A percentile compares a stretch with the other conserved stretches of the same genome.
phyloP scores from a whole-genome alignment of 2,329 filamentous ascomycete species.

The Fusarium virguliforme region DNA sequence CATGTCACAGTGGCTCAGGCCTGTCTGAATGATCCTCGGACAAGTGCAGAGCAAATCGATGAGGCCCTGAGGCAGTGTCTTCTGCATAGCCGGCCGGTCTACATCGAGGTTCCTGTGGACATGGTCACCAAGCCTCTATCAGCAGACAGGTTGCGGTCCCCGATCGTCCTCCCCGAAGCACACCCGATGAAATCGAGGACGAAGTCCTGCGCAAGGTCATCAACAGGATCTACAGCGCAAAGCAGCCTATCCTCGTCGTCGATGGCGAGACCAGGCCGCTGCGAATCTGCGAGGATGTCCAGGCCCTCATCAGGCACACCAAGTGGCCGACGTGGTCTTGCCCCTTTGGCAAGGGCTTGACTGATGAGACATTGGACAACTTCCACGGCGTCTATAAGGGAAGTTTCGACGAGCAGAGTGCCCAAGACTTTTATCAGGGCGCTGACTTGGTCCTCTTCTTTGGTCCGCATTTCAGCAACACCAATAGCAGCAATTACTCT shows the following conservation, averaged over 20 bases:
- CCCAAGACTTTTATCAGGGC: conserved; percentile 57
- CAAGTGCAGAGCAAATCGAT: conserved; percentile 31
- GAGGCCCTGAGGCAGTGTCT: background rate
- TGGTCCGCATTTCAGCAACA: conserved; percentile 64
- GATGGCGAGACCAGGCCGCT: conserved; percentile 65
- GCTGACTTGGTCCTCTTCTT: conserved; percentile 65
- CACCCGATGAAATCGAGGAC: background rate
- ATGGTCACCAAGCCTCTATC: conserved; percentile 4
- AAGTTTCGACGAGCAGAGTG: conserved; percentile 18
- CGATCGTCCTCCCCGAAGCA: background rate
- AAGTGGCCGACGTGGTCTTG: conserved; percentile 61
- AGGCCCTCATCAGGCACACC: conserved; percentile 61
- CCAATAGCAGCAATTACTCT: conserved; percentile 61
- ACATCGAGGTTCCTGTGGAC: conserved; percentile 8
- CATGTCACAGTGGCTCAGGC: conserved; percentile 67
- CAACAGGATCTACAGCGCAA: conserved; percentile 61
- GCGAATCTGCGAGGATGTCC: conserved; percentile 60
- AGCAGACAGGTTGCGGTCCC: background rate
- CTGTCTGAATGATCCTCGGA: conserved; percentile 60
- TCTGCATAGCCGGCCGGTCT: background rate
- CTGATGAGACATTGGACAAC: conserved; percentile 1
- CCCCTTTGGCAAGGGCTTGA: background rate
- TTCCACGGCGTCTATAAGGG: conserved; percentile 8
- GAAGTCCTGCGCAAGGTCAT: conserved; percentile 55
- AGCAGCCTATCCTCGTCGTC: conserved; percentile 66